phyloP scores from a whole-genome alignment of 2,329 filamentous ascomycete genomes.

The Gliomastix tumulicola region DNA sequence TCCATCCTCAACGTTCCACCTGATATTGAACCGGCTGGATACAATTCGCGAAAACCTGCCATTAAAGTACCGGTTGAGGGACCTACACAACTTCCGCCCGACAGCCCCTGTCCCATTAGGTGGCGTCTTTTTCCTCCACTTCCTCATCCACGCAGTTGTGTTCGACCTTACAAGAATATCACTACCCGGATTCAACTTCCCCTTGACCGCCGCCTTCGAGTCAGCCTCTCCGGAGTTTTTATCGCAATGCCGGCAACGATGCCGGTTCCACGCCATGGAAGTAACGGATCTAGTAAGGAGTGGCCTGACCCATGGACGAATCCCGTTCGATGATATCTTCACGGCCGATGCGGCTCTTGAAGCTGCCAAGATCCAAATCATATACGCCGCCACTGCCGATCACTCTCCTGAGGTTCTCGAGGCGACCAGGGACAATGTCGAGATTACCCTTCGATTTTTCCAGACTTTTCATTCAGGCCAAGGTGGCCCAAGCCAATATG shows the following conservation, averaged over 20 bases:
- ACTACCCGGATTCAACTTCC: conserved; percentile 15
- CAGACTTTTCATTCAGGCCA: conserved; percentile 8
- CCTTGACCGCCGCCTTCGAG: conserved; percentile 12
- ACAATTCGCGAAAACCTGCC: conserved; percentile 10
- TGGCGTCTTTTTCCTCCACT: conserved; percentile 14
- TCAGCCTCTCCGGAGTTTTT: conserved; percentile 10
- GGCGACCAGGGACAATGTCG: conserved; percentile 11
- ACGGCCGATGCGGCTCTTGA: conserved; percentile 13
- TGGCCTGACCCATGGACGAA: conserved; percentile 7
- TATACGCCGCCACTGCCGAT: conserved; percentile 13
- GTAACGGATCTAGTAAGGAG: conserved; percentile 11
- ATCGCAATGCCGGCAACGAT: conserved; percentile 11
- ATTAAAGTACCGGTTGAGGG: conserved; percentile 10
- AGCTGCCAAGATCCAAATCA: conserved; percentile 16
- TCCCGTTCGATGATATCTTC: conserved; percentile 13
- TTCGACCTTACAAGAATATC: conserved; percentile 14
- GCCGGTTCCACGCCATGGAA: conserved; percentile 12
- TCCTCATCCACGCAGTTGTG: conserved; percentile 13
- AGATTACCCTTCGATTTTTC: conserved; percentile 10
- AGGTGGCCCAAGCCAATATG: conserved; percentile 9
- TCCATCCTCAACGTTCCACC: conserved; percentile 8
- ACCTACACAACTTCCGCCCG: neutral
- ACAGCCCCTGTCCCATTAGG: conserved; percentile 7
- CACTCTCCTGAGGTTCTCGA: conserved; percentile 9
- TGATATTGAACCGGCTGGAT: conserved; percentile 12